phyloP scores from a whole-genome alignment of 495 filamentous ascomycete genomes.

The Trichoderma erinaceum region DNA sequence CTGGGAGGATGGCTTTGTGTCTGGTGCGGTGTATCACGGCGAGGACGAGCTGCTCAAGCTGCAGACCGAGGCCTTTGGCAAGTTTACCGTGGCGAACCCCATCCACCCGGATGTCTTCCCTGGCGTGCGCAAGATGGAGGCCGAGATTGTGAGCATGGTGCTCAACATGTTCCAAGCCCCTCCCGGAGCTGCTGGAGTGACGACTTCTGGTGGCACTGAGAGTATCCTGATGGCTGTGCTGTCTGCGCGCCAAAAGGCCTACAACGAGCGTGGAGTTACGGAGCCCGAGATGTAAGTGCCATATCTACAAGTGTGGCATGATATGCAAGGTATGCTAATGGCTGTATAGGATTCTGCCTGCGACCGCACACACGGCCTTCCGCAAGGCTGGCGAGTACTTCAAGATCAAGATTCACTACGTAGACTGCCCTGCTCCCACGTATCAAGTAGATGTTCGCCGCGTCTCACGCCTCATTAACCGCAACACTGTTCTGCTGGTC shows the following conservation, averaged over 20 bases:
- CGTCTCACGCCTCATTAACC: slow-evolving; percentile 82
- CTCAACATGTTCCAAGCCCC: slow-evolving; percentile 89
- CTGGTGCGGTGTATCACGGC: slow-evolving; percentile 94
- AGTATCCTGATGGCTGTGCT: slow-evolving; percentile 93
- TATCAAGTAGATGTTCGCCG: slow-evolving; percentile 76
- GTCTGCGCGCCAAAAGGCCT: slow-evolving; percentile 82
- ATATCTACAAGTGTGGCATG: not conserved
- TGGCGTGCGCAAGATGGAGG: slow-evolving; percentile 98
- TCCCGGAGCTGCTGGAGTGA: slow-evolving; percentile 73
- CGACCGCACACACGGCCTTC: slow-evolving; percentile 93
- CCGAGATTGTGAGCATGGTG: slow-evolving; percentile 96
- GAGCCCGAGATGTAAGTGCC: slow-evolving; percentile 84
- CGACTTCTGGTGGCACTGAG: slow-evolving; percentile 89
- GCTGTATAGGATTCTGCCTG: slow-evolving; percentile 70
- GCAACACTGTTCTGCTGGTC: slow-evolving; percentile 93
- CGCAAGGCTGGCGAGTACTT: slow-evolving; percentile 93
- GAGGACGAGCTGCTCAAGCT: slow-evolving; percentile 76
- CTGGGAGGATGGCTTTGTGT: slow-evolving; percentile 95
- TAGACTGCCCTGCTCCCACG: slow-evolving; percentile 74
- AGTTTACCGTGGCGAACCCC: slow-evolving; percentile 96
- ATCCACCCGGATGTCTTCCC: slow-evolving; percentile 98
- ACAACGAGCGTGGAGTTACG: slow-evolving; percentile 72
- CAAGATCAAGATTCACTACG: slow-evolving; percentile 87
- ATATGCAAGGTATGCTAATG: not conserved
- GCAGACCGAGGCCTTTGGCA: slow-evolving; percentile 85